These are phyloP conservation scores for Blastocystis sp. DNA, from an alignment of 352 stramenopile genomes.

Conservation along the genomic window DNA sequence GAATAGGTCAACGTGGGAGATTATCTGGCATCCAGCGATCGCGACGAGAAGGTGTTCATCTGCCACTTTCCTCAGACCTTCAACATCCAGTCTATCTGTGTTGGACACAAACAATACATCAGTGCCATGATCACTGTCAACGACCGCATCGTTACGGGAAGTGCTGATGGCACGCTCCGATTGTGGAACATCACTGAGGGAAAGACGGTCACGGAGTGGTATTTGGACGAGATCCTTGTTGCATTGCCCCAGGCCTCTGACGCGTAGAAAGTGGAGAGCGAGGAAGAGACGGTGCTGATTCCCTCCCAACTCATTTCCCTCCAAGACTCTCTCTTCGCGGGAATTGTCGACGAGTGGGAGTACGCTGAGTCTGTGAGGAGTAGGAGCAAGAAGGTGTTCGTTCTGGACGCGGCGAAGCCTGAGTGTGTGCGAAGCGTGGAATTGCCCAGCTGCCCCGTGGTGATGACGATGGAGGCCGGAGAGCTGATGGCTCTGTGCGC, in stretches of 20 bases:
- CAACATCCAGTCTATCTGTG: conserved; percentile 64
- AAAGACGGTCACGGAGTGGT: background rate
- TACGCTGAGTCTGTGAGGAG: background rate
- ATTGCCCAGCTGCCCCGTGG: background rate
- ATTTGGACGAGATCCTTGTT: conserved; percentile 49
- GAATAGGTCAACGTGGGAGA: conserved; percentile 14
- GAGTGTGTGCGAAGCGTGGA: background rate
- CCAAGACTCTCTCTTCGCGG: background rate
- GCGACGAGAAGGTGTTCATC: conserved; percentile 68
- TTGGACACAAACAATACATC: conserved; percentile 64
- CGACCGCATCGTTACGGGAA: conserved; percentile 2
- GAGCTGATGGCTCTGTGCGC: background rate
- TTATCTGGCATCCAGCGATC: conserved; percentile 66
- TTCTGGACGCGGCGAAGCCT: background rate
- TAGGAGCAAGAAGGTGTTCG: conserved; percentile 11
- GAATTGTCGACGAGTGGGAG: conserved; percentile 26
- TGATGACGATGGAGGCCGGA: conserved; percentile 2
- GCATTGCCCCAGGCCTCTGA: background rate
- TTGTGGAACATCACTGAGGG: conserved; percentile 14
- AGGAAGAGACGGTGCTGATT: conserved; percentile 55
- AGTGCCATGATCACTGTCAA: conserved; percentile 10
- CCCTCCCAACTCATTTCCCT: conserved; percentile 19
- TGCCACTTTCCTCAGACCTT: conserved; percentile 61
- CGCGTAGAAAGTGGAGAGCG: conserved; percentile 38
- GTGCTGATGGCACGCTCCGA: conserved; percentile 29